These are phyloP conservation scores for Raffaelea ambrosiae DNA, from an alignment of 2,329 filamentous ascomycete species.

Conservation along the genomic window DNA sequence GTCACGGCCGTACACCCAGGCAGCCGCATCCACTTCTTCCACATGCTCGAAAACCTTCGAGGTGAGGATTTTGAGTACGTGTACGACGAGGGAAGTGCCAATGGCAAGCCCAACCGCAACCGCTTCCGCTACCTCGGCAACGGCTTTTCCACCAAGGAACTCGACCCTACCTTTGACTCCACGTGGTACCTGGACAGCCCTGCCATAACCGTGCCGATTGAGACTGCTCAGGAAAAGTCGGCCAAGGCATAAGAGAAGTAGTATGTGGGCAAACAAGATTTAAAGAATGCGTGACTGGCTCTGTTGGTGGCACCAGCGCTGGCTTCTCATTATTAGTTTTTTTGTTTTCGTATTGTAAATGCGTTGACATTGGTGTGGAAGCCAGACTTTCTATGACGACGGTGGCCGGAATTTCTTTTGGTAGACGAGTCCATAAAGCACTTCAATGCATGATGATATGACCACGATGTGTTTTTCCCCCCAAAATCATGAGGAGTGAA, in stretches of 20 bases:
- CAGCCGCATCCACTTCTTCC: slow-evolving; percentile 42
- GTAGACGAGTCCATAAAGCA: too few species aligned
- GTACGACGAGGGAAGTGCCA: slow-evolving; percentile 18
- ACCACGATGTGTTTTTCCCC: too few species aligned
- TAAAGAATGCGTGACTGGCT: neutral
- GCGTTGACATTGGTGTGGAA: too few species aligned
- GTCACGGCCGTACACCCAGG: slow-evolving; percentile 43
- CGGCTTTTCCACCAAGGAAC: slow-evolving; percentile 40
- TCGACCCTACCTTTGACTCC: slow-evolving; percentile 25
- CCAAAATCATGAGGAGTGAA: too few species aligned
- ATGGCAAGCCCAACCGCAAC: slow-evolving; percentile 23
- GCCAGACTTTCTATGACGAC: too few species aligned
- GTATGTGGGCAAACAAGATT: neutral
- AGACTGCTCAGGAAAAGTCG: neutral
- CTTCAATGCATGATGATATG: too few species aligned
- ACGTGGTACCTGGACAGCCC: slow-evolving; percentile 33
- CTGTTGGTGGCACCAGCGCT: too few species aligned
- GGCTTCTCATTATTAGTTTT: too few species aligned
- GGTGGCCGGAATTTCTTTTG: too few species aligned
- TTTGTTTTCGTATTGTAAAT: neutral
- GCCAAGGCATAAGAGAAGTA: neutral
- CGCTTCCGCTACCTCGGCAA: slow-evolving; percentile 45
- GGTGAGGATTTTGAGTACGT: slow-evolving; percentile 46
- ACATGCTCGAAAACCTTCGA: slow-evolving; percentile 41
- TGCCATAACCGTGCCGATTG: neutral